phyloP scores from a whole-genome alignment of 345 rosid genomes.

The Citrus maxima region DNA sequence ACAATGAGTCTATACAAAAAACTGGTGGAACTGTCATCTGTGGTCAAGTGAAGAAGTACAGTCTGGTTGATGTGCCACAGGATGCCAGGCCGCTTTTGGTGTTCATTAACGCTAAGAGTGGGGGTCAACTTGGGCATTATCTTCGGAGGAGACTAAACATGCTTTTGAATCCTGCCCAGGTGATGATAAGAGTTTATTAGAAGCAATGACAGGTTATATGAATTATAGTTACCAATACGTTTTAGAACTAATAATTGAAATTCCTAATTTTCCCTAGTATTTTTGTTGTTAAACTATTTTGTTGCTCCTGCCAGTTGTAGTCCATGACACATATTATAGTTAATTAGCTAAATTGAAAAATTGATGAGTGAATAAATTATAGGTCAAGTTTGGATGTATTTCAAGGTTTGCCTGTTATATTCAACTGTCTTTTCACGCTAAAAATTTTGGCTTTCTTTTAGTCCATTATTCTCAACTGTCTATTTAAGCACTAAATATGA shows the following conservation, averaged over 20 bases:
- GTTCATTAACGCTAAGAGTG: slow-evolving; percentile 78
- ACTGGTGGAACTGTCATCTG: slow-evolving; percentile 25
- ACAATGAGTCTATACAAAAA: slow-evolving; percentile 33
- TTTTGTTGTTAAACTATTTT: neutral
- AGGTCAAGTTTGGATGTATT: neutral
- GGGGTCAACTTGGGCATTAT: slow-evolving; percentile 72
- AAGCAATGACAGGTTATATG: neutral
- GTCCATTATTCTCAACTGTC: neutral
- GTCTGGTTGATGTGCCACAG: slow-evolving; percentile 50
- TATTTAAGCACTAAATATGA: neutral
- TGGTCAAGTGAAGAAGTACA: slow-evolving; percentile 34
- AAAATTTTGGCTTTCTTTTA: neutral
- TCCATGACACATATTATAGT: neutral
- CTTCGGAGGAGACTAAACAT: slow-evolving; percentile 69
- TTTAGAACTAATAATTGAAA: neutral
- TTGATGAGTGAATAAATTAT: neutral
- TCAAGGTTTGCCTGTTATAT: neutral
- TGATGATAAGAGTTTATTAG: slow-evolving; percentile 9
- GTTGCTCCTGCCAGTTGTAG: neutral
- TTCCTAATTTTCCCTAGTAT: neutral
- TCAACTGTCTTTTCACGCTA: neutral
- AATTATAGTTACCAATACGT: neutral
- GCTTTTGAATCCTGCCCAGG: slow-evolving; percentile 83
- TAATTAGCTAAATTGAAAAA: neutral
- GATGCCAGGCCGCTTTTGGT: slow-evolving; percentile 76